phyloP scores from a whole-genome alignment of 2,329 filamentous ascomycete genomes.

The Aspergillus novofumigatus region DNA sequence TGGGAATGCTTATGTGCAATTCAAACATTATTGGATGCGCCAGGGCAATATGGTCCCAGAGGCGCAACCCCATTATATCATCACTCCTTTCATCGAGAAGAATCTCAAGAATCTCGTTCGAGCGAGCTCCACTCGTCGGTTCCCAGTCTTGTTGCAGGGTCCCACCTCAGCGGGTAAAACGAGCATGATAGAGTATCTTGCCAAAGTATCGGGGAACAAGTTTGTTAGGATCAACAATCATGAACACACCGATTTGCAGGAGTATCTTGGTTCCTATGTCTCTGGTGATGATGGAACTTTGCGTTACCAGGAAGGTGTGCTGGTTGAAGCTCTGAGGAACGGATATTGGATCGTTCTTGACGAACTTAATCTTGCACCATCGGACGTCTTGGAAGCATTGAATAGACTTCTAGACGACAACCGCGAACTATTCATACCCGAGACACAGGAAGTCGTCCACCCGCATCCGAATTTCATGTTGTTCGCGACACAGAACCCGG shows the following conservation, averaged over 20 bases:
- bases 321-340: conserved; percentile 86
- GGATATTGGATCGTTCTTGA: conserved; percentile 98
- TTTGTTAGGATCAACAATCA: conserved; percentile 99
- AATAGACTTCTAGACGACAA: conserved; percentile 97
- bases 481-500: conserved; percentile 95
- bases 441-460: conserved; percentile 89
- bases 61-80: conserved; percentile 85
- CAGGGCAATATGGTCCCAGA: conserved; percentile 65
- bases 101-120: conserved; percentile 93
- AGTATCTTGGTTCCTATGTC: conserved; percentile 92
- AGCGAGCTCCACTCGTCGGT: conserved; percentile 84
- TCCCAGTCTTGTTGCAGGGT: conserved; percentile 91
- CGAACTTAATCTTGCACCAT: conserved; percentile 93
- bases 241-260: conserved; percentile 96
- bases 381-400: conserved; percentile 91
- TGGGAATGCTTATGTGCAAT: conserved; percentile 72
- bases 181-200: conserved; percentile 98
- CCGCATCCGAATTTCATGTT: conserved; percentile 96
- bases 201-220: conserved; percentile 93
- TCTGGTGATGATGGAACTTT: conserved; percentile 81
- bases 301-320: conserved; percentile 84
- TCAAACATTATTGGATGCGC: conserved; percentile 87
- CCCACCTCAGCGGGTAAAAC: conserved; percentile 98
- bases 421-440: conserved; percentile 87
- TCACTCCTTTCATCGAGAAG: conserved; percentile 89